Base-by-base conservation (phyloP, 345 rosid genomes). In the Citrus australasica region DNA sequence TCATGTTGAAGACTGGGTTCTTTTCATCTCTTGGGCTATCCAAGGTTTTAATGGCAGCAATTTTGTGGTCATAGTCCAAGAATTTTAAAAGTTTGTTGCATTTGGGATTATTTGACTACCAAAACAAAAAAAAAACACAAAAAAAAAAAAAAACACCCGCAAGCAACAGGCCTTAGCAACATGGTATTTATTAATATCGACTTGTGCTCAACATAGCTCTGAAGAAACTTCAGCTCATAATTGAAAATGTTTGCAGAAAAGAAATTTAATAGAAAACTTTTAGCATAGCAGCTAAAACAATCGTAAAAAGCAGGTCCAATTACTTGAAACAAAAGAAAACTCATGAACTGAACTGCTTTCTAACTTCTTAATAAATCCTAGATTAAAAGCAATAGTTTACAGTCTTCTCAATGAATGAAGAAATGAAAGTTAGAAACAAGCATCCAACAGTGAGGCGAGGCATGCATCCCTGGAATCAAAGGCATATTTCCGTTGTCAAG, bases 391-490 rank as follows among this genome's bases (percentile, higher is more conserved):
- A 14, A 59, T 73, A 14, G 51, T 73, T 73, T 33, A 58, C 64
- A 73, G 4, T 58, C 65, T 56, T 33, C 76, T 58, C 59, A 58
- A 58, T 9, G n/a, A 33, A 22, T 58, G 65, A n/a, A 73, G 65
- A 58, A 56, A 33, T n/a, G 11, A 35, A n/a, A 58, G 32, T 73
- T 73, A 56, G 33, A 42, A 61, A 68, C 46, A 74, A 7, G 46
- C 27, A 51, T 7, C 17, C n/a, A 40, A 38, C 21, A 17, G 32
- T 28, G 37, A 66, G 69, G 75, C 75, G 38, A 73, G 67, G 71
- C 78, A 60, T 73, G 55, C 61, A 73, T 67, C 78, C 16, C 51
- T 11, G 51, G 69, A 73, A 77, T 77, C 74, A 30, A 19, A 21
- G 65, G 46, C 53, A 61, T 62, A 28, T 67, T 46, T 25, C 33